Evolutionary conservation across 371 early-diverging fungal species (phyloP), one percentile per base, ranked within the genome.

Genomic region (Nematocida ausubeli): DNA sequence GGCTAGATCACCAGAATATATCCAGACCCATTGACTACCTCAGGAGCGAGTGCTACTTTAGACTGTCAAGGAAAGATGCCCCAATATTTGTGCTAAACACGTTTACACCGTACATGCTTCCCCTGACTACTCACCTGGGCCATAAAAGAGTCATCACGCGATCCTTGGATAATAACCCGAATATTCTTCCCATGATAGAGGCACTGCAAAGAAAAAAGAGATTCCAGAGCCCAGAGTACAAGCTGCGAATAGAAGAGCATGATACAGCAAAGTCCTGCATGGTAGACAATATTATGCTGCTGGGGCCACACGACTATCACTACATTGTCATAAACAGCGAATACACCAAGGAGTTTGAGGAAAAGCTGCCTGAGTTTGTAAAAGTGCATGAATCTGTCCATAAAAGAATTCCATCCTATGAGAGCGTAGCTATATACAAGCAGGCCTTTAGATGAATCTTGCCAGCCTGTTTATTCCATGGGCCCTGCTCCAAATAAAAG

Each of bases 1-100:
- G 73, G 34, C 7, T 72, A 44, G 73, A 72, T 24, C 73, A 72
- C 32, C 73, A 72, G 40, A 72, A 72, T 28, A 72, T 72, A 57
- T 37, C 44, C n/a, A 28, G 64, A 32, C 73, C 73, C 12, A 24
- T 72, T 16, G 24, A n/a, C 12, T 72, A 34, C 7, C 34, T 72
- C n/a, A 35, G 62, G 37, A 63, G 30, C 5, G 73, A 72, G 26
- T 60, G 60, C 32, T 42, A 3, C 22, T 14, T 24, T 22, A 67
- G 37, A 32, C 37, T 72, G 1, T 14, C 22, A 1, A 30, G 30
- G 0, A 57, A 58, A 34, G 35, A 50, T 24, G 2, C 26, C 3
- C 73, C 73, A 16, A 35, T 72, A 2, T 72, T 72, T 49, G 64
- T 72, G 16, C 65, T 72, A 28, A 64, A 69, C 28, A 44, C 47